These are phyloP conservation scores for Medicago ruthenica DNA, from an alignment of 306 rosid genomes.

Conservation along the genomic window DNA sequence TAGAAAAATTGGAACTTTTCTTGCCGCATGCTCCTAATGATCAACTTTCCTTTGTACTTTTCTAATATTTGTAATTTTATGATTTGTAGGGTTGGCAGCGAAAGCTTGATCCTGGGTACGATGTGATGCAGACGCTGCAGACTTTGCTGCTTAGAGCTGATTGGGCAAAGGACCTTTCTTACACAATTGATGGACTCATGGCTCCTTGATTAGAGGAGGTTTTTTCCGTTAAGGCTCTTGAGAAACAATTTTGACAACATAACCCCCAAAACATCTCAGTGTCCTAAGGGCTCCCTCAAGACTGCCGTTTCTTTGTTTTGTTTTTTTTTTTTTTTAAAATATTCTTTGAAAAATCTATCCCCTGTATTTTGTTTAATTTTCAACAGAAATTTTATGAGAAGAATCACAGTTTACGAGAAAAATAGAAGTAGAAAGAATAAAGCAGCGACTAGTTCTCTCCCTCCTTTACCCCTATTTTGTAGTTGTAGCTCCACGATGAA, in stretches of 20 bases:
- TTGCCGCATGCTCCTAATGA: no score
- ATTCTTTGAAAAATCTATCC: conserved; percentile 33
- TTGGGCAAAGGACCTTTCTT: conserved; percentile 93
- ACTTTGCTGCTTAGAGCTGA: conserved; percentile 89
- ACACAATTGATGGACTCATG: conserved; percentile 98
- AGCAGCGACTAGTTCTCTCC: conserved; percentile 18
- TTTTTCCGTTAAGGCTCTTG: conserved; percentile 43
- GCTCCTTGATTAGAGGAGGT: conserved; percentile 66
- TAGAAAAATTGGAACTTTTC: no score
- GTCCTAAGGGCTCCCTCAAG: conserved; percentile 43
- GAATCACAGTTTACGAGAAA: conserved; percentile 45
- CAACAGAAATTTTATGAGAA: conserved; percentile 41
- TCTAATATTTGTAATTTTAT: conserved; percentile 35
- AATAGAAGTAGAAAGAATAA: conserved; percentile 44
- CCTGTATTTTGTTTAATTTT: conserved; percentile 41
- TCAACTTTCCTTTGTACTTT: neutral
- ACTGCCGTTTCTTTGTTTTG: neutral
- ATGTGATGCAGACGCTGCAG: conserved; percentile 95
- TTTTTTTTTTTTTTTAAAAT: neutral
- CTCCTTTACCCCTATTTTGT: neutral
- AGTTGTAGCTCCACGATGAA: conserved; percentile 12
- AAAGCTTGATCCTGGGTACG: conserved; percentile 88
- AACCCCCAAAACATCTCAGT: conserved; percentile 41
- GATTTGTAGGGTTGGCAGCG: conserved; percentile 93
- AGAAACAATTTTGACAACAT: conserved; percentile 67